phyloP scores from a whole-genome alignment of 1,284 basidiomycete genomes.

The Ustanciosporium gigantosporum region DNA sequence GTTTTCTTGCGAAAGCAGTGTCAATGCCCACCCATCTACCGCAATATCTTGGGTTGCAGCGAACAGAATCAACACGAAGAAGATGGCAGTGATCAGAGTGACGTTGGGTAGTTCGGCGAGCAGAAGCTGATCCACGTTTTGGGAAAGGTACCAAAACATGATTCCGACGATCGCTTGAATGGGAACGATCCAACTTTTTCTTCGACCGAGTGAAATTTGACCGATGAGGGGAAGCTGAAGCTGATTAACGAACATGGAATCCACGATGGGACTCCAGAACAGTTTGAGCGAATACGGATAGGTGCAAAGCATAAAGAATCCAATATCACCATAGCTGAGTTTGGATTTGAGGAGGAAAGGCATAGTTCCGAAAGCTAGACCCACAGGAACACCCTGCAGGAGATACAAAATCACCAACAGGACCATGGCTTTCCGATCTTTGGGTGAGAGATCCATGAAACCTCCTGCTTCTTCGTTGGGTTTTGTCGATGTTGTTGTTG shows the following conservation, averaged over 20 bases:
- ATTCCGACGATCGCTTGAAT: conserved; percentile 89
- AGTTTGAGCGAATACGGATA: conserved; percentile 98
- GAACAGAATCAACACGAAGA: conserved; percentile 83
- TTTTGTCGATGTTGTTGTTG: conserved; percentile 13
- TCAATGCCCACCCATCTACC: conserved; percentile 98
- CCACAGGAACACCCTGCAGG: conserved; percentile 92
- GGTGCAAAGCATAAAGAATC: conserved; percentile 86
- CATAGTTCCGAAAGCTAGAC: conserved; percentile 77
- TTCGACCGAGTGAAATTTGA: conserved; percentile 70
- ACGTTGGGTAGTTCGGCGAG: conserved; percentile 80
- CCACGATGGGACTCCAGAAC: conserved; percentile 96
- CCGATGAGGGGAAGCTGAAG: conserved; percentile 38
- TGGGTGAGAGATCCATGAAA: conserved; percentile 38
- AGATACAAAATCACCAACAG: conserved; percentile 86
- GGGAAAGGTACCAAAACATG: conserved; percentile 84
- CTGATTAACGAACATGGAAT: conserved; percentile 79
- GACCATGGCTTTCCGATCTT: conserved; percentile 69
- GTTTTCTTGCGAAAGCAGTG: conserved; percentile 90
- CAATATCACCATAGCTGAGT: conserved; percentile 93
- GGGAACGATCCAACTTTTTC: conserved; percentile 98
- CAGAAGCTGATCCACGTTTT: conserved; percentile 77
- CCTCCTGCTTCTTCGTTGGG: conserved; percentile 25
- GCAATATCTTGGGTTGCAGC: conserved; percentile 99
- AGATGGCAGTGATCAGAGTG: conserved; percentile 78
- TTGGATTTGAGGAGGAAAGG: conserved; percentile 94